phyloP scores from a whole-genome alignment of 2,329 filamentous ascomycete species.

The Seiridium cupressi region DNA sequence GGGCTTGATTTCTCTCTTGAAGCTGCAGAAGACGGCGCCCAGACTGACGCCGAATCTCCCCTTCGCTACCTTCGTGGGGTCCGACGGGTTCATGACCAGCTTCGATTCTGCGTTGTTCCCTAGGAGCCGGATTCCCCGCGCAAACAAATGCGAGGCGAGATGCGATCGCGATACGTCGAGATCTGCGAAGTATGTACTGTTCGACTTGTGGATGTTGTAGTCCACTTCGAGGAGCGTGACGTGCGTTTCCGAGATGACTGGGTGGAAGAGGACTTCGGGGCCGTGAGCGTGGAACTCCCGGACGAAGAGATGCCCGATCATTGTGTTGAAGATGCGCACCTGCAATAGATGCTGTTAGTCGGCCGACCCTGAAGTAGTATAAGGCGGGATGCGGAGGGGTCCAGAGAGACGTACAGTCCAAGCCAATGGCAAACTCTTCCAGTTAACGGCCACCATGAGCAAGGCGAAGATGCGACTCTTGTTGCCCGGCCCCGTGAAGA shows the following conservation, averaged over 20 bases:
- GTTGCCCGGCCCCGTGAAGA: constrained; percentile 54
- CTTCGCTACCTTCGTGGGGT: constrained; percentile 41
- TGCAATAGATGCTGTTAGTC: constrained; percentile 21
- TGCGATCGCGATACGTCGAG: constrained; percentile 82
- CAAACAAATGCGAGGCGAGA: constrained; percentile 68
- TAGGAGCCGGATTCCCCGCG: constrained; percentile 53
- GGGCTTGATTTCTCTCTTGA: constrained; percentile 70
- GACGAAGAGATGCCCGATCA: constrained; percentile 52
- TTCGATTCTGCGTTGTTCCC: constrained; percentile 46
- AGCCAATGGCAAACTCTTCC: constrained; percentile 71
- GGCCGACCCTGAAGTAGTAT: not conserved
- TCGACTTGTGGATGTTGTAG: constrained; percentile 82
- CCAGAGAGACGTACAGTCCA: constrained; percentile 64
- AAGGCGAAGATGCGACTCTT: constrained; percentile 52
- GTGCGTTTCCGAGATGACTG: constrained; percentile 64
- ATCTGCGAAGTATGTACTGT: constrained; percentile 84
- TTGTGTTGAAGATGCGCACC: constrained; percentile 58
- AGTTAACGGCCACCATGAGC: constrained; percentile 59
- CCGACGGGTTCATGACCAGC: constrained; percentile 50
- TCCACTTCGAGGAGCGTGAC: constrained; percentile 77
- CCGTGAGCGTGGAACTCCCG: constrained; percentile 47
- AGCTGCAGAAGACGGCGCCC: constrained; percentile 71
- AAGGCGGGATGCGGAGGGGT: not conserved
- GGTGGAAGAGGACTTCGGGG: constrained; percentile 69
- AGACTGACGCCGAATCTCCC: constrained; percentile 63